A percentile compares a stretch with the other conserved stretches of the same genome.
phyloP scores from a whole-genome alignment of 2,329 filamentous ascomycete genomes.

The Lasiodiplodia gonubiensis region DNA sequence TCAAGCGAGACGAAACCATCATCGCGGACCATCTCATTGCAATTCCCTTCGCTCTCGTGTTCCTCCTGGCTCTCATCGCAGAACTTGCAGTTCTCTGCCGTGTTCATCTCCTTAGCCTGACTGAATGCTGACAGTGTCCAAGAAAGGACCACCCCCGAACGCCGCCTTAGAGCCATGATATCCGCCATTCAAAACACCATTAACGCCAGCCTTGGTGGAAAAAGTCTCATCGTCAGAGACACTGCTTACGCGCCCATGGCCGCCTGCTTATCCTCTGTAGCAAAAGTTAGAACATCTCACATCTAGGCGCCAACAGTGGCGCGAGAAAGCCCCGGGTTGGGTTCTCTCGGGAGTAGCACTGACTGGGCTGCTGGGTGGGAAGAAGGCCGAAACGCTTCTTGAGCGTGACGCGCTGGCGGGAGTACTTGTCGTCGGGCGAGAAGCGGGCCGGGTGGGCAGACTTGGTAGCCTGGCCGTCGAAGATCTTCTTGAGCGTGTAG shows the following conservation, averaged over 20 bases:
- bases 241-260: conserved; percentile 1
- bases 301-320: not conserved
- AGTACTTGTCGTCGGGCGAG: conserved; percentile 99
- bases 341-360: not conserved
- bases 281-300: not conserved
- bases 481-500: conserved; percentile 94
- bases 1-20: not conserved
- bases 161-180: not conserved
- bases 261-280: conserved; percentile 17
- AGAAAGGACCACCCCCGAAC: not conserved
- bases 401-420: conserved; percentile 87
- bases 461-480: conserved; percentile 84
- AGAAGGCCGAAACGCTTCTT: conserved; percentile 93
- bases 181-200: conserved; percentile 3
- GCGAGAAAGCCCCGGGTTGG: not conserved
- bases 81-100: not conserved
- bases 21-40: not conserved
- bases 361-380: conserved; percentile 80
- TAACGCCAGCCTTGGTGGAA: not conserved
- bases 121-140: not conserved
- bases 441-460: conserved; percentile 95
- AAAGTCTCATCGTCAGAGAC: not conserved
- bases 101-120: not conserved
- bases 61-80: not conserved
- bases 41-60: not conserved